phyloP scores from a whole-genome alignment of 2,329 filamentous ascomycete genomes.

The Penicillium sp. region DNA sequence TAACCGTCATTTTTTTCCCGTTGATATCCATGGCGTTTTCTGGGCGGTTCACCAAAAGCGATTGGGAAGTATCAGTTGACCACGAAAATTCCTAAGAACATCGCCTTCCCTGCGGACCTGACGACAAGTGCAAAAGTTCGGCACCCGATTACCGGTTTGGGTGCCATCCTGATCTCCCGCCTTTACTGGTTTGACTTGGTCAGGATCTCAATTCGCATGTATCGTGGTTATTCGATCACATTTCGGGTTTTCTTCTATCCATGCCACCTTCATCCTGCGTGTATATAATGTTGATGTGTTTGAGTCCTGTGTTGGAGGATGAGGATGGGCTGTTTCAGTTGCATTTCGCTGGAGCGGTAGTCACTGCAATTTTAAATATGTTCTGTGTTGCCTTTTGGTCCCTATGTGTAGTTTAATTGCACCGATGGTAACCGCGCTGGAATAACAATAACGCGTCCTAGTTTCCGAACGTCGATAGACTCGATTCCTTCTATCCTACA shows the following conservation, averaged over 20 bases:
- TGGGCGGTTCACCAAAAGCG: conserved; percentile 36
- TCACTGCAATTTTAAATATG: conserved; percentile 7
- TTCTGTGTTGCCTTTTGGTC: neutral
- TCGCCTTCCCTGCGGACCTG: conserved; percentile 5
- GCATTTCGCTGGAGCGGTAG: conserved; percentile 8
- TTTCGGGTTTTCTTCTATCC: conserved; percentile 9
- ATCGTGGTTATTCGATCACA: conserved; percentile 10
- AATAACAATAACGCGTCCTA: too few relatives aligned
- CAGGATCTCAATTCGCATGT: conserved; percentile 4
- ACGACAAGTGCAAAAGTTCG: conserved; percentile 7
- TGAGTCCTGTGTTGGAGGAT: conserved; percentile 7
- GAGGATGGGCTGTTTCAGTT: conserved; percentile 2
- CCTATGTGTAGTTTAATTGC: neutral
- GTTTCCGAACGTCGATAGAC: too few relatives aligned
- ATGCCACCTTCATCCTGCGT: conserved; percentile 10
- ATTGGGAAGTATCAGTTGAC: conserved; percentile 20
- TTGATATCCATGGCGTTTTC: conserved; percentile 44
- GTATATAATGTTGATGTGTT: conserved; percentile 21
- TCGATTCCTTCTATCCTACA: too few relatives aligned
- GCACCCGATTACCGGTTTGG: neutral
- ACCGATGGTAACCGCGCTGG: too few relatives aligned
- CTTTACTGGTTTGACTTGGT: neutral
- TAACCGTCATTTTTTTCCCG: conserved; percentile 27
- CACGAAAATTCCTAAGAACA: conserved; percentile 11
- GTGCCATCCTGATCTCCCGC: neutral